Base-by-base conservation (phyloP, 2,329 filamentous ascomycete genomes). In the Didymella keratinophila region DNA sequence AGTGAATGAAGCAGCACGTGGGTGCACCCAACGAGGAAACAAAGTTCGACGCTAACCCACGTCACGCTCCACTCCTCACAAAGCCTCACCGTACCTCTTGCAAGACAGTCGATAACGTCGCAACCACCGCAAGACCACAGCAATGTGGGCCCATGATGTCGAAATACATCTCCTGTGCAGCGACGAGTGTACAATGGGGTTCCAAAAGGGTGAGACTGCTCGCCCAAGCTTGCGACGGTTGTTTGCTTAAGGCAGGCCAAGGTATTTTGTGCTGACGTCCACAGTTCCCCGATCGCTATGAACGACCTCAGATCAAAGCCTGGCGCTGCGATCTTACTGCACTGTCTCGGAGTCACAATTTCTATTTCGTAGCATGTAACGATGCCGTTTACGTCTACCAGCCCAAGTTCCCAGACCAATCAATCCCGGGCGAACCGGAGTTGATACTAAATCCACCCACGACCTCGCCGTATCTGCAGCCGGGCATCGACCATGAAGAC, bases 321-420 rank as follows among this genome's bases (percentile, higher is more conserved):
- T 80, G 78, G 78, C 71, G 79, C 46, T 79, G 78, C 62, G 79
- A 81, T 49, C 67, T 80, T 64, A 83, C 80, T 16, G 80, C 73
- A 6, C 70, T 83, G 12, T 82, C 81, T 16, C 76, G 79, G 48
- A 62, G 65, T 2, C 73, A 78, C 67, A 82, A 83, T 55, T 72
- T 82, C n/a, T 83, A 79, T 65, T 81, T 83, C 52, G 71, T 82
- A n/a, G 81, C 79, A 12, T 78, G 75, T 55, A 69, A 64, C 20
- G 66, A 74, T 48, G 60, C 69, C 1, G 74, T 83, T 10, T 71
- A 78, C 50, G 73, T 82, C 30, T 81, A 80, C 58, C 66, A 76
- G 49, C 81, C 81, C 27, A 71, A 61, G 11, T 82, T 78, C 58
- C 79, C 80, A 0, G 67, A 74, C 30, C 81, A 83, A 55, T 61